A percentile compares a stretch with the other conserved stretches of the same genome.
Conservation (phyloP, 2,329 filamentous ascomycete species). For the Uncinocarpus reesii region DNA sequence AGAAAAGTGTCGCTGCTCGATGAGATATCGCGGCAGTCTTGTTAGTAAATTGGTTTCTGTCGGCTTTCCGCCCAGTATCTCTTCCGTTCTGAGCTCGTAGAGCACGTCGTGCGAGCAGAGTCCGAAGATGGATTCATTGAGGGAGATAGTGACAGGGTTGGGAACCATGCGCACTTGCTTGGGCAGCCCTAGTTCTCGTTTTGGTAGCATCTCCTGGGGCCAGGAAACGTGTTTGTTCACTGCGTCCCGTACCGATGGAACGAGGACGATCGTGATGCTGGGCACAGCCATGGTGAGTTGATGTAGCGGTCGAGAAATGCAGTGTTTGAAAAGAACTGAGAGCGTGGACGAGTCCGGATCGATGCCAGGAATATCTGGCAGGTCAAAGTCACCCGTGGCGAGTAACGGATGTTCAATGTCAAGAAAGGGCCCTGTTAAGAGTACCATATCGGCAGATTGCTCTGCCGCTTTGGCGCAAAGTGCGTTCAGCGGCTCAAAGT, state of each 20-base stretch:
- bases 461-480: slow-evolving; percentile 69
- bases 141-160: slow-evolving; percentile 77
- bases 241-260: slow-evolving; percentile 73
- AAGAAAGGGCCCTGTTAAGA: slow-evolving; percentile 79
- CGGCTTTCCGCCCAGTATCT: slow-evolving; percentile 50
- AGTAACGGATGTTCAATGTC: slow-evolving; percentile 85
- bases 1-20: slow-evolving; percentile 86
- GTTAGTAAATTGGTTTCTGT: slow-evolving; percentile 53
- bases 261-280: slow-evolving; percentile 67
- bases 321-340: slow-evolving; percentile 68
- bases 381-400: slow-evolving; percentile 66
- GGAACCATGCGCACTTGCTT: slow-evolving; percentile 68
- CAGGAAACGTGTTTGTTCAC: slow-evolving; percentile 77
- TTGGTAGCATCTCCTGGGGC: slow-evolving; percentile 63
- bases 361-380: slow-evolving; percentile 55
- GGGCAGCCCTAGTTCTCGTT: slow-evolving; percentile 60
- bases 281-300: slow-evolving; percentile 62
- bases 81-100: slow-evolving; percentile 68
- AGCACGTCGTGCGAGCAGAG: slow-evolving; percentile 76
- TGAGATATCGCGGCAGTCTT: slow-evolving; percentile 62
- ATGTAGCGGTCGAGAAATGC: slow-evolving; percentile 64
- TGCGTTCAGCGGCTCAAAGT: slow-evolving; percentile 75
- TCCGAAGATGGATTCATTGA: slow-evolving; percentile 79
- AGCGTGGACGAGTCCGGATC: slow-evolving; percentile 73
- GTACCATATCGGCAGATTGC: slow-evolving; percentile 63